These are phyloP conservation scores for Tetrapisispora fleetii DNA, from an alignment of 805 yeast genomes.

Conservation along the genomic window DNA sequence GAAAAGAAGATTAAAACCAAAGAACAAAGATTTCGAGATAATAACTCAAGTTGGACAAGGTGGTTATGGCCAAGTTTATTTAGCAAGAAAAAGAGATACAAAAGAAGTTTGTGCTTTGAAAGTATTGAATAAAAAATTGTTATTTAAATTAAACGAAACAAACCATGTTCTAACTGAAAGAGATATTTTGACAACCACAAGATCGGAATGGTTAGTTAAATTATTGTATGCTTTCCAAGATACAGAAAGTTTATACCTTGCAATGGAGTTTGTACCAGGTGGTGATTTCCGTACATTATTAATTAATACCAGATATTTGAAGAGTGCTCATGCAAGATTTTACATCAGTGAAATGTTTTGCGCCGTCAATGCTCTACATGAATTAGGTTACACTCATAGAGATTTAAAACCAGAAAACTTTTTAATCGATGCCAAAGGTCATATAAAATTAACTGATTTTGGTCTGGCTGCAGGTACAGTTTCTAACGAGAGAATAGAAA, in stretches of 20 bases:
- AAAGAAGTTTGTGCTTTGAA: slow-evolving; percentile 92
- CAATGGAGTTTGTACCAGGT: slow-evolving; percentile 99
- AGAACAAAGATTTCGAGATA: slow-evolving; percentile 90
- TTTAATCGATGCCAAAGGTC: slow-evolving; percentile 65
- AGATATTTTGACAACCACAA: slow-evolving; percentile 90
- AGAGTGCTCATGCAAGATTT: slow-evolving; percentile 92
- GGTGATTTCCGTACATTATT: slow-evolving; percentile 94
- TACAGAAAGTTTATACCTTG: slow-evolving; percentile 76
- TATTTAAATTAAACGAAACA: slow-evolving; percentile 86
- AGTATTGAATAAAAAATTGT: slow-evolving; percentile 75
- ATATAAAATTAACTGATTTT: slow-evolving; percentile 74
- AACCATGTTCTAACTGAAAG: slow-evolving; percentile 93
- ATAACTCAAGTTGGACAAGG: slow-evolving; percentile 99
- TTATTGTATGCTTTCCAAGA: slow-evolving; percentile 93
- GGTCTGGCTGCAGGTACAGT: slow-evolving; percentile 97
- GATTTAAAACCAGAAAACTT: slow-evolving; percentile 95
- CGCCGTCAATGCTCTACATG: slow-evolving; percentile 87
- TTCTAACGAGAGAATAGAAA: slow-evolving; percentile 84
- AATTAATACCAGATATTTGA: slow-evolving; percentile 84
- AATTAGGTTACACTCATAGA: slow-evolving; percentile 91
- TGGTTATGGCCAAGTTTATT: slow-evolving; percentile 97
- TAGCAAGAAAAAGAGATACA: slow-evolving; percentile 90
- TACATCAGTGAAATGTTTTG: slow-evolving; percentile 94
- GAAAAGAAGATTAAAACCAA: slow-evolving; percentile 83
- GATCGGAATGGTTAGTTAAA: slow-evolving; percentile 94